phyloP scores from a whole-genome alignment of 1,139 yeast genomes.

The Geotrichum histeridarum region DNA sequence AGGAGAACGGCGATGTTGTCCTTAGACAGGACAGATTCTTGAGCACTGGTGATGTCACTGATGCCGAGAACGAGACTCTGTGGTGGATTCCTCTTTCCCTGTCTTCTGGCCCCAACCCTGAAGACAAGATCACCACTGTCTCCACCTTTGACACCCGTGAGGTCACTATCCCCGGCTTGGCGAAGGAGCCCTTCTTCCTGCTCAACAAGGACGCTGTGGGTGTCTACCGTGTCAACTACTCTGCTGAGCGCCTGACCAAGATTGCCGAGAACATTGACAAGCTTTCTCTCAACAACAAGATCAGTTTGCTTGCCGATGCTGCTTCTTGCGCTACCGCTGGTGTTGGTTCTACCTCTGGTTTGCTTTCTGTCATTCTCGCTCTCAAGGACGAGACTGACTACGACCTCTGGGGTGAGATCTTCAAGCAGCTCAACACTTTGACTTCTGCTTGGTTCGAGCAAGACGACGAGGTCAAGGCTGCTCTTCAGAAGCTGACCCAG shows the following conservation, averaged over 20 bases:
- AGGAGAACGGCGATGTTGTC: conserved; percentile 34
- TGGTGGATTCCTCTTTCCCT: conserved; percentile 76
- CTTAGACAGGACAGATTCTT: conserved; percentile 65
- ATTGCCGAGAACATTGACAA: conserved; percentile 40
- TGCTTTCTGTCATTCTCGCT: conserved; percentile 42
- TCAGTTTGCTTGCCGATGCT: conserved; percentile 60
- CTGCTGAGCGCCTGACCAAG: conserved; percentile 43
- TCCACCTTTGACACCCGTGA: conserved; percentile 27
- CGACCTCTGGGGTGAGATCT: conserved; percentile 62
- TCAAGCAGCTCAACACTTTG: conserved; percentile 45
- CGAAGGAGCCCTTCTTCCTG: conserved; percentile 53
- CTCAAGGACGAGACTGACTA: conserved; percentile 50
- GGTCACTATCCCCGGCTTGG: conserved; percentile 28
- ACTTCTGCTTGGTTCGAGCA: conserved; percentile 47
- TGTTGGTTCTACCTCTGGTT: conserved; percentile 48
- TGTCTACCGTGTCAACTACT: conserved; percentile 63
- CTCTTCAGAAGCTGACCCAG: conserved; percentile 42
- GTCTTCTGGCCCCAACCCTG: conserved; percentile 37
- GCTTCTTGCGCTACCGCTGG: conserved; percentile 59
- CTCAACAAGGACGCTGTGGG: conserved; percentile 61
- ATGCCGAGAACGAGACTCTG: conserved; percentile 62
- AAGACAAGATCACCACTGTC: conserved; percentile 21
- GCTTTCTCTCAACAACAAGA: conserved; percentile 55
- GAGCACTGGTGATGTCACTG: conserved; percentile 70
- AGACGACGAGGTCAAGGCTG: conserved; percentile 37